Evolutionary conservation across 2,329 filamentous ascomycete genomes (phyloP).

Genomic region (Fusarium dimerum): DNA sequence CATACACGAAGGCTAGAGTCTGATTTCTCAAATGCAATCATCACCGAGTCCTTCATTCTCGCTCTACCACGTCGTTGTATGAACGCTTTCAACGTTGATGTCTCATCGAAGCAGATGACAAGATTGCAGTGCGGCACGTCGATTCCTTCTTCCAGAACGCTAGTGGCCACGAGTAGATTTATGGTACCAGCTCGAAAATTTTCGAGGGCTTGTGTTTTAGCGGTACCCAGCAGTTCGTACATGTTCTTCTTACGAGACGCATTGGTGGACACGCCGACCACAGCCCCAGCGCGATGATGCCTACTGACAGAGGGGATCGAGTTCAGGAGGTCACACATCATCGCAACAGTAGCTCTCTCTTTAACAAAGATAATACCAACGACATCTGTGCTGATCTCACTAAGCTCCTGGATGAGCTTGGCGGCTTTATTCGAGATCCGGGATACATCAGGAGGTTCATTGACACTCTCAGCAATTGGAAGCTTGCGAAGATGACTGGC

Average conservation of each 20-base stretch:
- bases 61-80: constrained; percentile 59
- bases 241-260: constrained; percentile 41
- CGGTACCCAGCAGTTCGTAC: constrained; percentile 35
- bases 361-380: constrained; percentile 69
- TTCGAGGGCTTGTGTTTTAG: constrained; percentile 39
- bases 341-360: constrained; percentile 60
- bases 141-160: constrained; percentile 67
- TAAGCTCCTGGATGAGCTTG: constrained; percentile 54
- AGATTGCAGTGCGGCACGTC: constrained; percentile 66
- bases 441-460: constrained; percentile 8
- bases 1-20: constrained; percentile 49
- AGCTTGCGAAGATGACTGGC: constrained; percentile 45
- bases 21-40: constrained; percentile 44
- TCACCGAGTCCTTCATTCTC: constrained; percentile 50
- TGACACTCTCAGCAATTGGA: constrained; percentile 6
- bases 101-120: constrained; percentile 58
- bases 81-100: constrained; percentile 54
- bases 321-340: constrained; percentile 60
- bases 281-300: constrained; percentile 52
- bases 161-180: constrained; percentile 63
- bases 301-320: constrained; percentile 48
- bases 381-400: constrained; percentile 41
- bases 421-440: constrained; percentile 59
- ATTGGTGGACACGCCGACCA: constrained; percentile 55
- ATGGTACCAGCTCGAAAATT: constrained; percentile 55